Percentiles rank a stretch among this genome's conserved stretches.
phyloP scores from a whole-genome alignment of 768 basidiomycete species.

The Gloeophyllum trabeum region DNA sequence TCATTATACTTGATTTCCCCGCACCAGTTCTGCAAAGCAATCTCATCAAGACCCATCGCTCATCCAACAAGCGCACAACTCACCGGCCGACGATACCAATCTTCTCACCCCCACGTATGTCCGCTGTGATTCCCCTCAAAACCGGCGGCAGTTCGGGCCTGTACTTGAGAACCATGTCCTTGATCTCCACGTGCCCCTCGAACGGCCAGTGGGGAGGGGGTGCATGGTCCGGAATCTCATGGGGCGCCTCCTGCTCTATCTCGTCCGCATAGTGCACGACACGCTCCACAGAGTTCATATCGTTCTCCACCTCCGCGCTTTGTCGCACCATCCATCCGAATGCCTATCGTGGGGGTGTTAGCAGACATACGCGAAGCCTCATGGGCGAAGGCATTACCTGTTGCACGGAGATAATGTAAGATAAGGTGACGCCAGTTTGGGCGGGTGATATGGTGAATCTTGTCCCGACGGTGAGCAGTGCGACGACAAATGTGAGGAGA shows the following conservation, averaged over 20 bases:
- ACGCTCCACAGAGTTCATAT: conserved; percentile 89
- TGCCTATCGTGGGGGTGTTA: conserved; percentile 21
- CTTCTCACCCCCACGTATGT: conserved; percentile 69
- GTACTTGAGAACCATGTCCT: conserved; percentile 69
- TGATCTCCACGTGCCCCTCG: conserved; percentile 62
- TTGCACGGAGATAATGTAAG: conserved; percentile 74
- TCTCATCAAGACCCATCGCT: conserved; percentile 1
- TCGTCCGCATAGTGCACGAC: conserved; percentile 71
- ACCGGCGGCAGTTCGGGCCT: conserved; percentile 83
- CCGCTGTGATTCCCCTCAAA: conserved; percentile 71
- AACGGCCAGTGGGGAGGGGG: conserved; percentile 65
- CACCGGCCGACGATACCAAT: conserved; percentile 79
- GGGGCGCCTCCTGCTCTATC: conserved; percentile 75
- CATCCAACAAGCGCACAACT: conserved; percentile 8
- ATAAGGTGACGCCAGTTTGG: conserved; percentile 66
- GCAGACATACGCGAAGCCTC: not conserved
- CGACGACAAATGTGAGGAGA: conserved; percentile 63
- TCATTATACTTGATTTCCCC: conserved; percentile 87
- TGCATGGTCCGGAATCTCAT: conserved; percentile 47
- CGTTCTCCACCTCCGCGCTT: conserved; percentile 80
- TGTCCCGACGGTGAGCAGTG: conserved; percentile 67
- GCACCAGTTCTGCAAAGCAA: conserved; percentile 50
- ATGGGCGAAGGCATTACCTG: conserved; percentile 31
- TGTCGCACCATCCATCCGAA: conserved; percentile 74
- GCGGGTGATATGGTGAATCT: conserved; percentile 69